Conservation (phyloP, 2,329 filamentous ascomycete genomes). For the Bipolaris sorokiniana region DNA sequence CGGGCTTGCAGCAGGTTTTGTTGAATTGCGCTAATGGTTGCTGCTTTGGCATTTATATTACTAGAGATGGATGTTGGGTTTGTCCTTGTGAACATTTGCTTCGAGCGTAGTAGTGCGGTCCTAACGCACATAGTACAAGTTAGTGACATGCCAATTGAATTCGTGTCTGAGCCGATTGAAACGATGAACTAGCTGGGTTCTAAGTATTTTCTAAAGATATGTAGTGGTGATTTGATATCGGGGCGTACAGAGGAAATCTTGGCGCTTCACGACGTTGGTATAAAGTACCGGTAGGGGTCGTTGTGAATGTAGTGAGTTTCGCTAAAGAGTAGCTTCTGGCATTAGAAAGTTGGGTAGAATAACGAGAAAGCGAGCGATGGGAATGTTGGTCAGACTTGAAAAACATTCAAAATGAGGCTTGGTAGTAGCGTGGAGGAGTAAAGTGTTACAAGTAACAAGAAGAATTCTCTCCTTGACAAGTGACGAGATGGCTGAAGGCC, state of each 20-base stretch:
- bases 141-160: not conserved
- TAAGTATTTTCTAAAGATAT: constrained; percentile 1
- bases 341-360: not conserved
- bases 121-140: not conserved
- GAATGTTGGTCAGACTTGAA: not conserved
- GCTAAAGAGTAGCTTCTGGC: not conserved
- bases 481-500: no score
- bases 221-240: constrained; percentile 17
- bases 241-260: constrained; percentile 19
- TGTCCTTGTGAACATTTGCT: not conserved
- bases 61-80: no score
- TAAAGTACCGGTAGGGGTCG: not conserved
- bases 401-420: not conserved
- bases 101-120: no score
- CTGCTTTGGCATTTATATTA: not conserved
- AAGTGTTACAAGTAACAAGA: no score
- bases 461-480: no score
- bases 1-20: not conserved
- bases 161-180: no score
- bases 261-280: not conserved
- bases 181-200: not conserved
- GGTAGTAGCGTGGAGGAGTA: not conserved
- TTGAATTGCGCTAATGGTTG: not conserved
- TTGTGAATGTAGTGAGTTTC: not conserved
- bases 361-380: not conserved